These are phyloP conservation scores for Sambucus nigra DNA, from an alignment of 129 eudicot genomes.

Conservation along the genomic window DNA sequence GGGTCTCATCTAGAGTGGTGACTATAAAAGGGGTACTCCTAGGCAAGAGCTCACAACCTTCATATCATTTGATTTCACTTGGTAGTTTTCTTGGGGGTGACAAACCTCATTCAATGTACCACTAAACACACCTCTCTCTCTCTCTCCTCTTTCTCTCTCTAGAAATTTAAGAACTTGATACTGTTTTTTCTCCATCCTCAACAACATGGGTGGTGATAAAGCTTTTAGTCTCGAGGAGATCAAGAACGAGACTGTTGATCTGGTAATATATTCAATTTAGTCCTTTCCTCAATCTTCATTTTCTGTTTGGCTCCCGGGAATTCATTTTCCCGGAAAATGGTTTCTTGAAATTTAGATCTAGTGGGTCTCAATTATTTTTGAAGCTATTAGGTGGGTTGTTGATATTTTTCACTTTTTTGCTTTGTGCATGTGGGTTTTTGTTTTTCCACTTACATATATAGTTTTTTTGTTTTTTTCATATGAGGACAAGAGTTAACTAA, in stretches of 20 bases:
- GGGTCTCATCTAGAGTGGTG: conserved; percentile 3
- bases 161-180: not conserved
- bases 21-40: conserved; percentile 19
- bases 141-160: conserved; percentile 7
- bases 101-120: conserved; percentile 26
- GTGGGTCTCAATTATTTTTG: too few relatives aligned
- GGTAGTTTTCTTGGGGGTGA: conserved; percentile 9
- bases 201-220: conserved; percentile 47
- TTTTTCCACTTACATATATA: too few relatives aligned
- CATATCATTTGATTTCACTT: conserved; percentile 11
- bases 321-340: not conserved
- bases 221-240: conserved; percentile 72
- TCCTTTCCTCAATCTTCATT: not conserved
- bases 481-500: too few relatives aligned
- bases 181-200: conserved; percentile 21
- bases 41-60: not conserved
- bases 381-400: too few relatives aligned
- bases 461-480: too few relatives aligned
- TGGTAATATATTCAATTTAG: conserved; percentile 42
- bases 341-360: too few relatives aligned
- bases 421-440: not conserved
- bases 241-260: conserved; percentile 92
- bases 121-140: conserved; percentile 1
- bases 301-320: not conserved
- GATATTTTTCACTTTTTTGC: not conserved